Base-by-base conservation (phyloP, 2,329 filamentous ascomycete species). In the Monilinia aucupariae region DNA sequence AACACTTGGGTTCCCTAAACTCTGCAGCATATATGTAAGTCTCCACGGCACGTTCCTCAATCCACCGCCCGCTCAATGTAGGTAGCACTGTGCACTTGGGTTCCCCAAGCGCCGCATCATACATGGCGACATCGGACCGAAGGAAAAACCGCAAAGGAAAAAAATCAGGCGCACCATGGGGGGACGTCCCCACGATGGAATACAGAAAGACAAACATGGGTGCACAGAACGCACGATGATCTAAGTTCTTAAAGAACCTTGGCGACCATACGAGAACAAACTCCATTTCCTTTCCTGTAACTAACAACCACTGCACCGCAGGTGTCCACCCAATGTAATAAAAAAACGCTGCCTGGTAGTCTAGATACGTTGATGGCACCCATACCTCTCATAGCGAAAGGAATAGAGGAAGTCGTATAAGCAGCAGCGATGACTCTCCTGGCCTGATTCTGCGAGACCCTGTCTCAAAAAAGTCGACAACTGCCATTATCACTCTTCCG, bases 161-260 rank as follows among this genome's bases (percentile, higher is more conserved):
- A 56, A 54, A 27, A 30, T 20, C 52, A 30, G 34, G 9, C 52
- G 15, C 25, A 30, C 27, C 48, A 20, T 32, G 15, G 1, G 48
- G 48, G 48, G 48, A 41, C 51, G 51, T 54, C 37, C 52, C 52
- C 52, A 54, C 52, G 41, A 39, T 41, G 39, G 25, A 22, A 45
- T 45, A 43, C 52, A 45, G 1, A 55, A 32, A 10, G n/a, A 43
- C 13, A 32, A 17, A 32, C 15, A 45, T 32, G 8, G 30, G 17
- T 56, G 41, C 53, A 47, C 41, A 47, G 43, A 55, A 45, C 27
- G 41, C 53, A 56, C 53, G 12, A 17, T 20, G 7, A 22, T 22
- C 17, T 37, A 27, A 30, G 22, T 45, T n/a, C 27, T 32, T 34
- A 27, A 27, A 10, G 4, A 56, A 34, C 13, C 17, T 25, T 2